Evolutionary conservation across 179 eudicot species (phyloP), one percentile per base, ranked within the genome.

Genomic region (Beta lomatogona): DNA sequence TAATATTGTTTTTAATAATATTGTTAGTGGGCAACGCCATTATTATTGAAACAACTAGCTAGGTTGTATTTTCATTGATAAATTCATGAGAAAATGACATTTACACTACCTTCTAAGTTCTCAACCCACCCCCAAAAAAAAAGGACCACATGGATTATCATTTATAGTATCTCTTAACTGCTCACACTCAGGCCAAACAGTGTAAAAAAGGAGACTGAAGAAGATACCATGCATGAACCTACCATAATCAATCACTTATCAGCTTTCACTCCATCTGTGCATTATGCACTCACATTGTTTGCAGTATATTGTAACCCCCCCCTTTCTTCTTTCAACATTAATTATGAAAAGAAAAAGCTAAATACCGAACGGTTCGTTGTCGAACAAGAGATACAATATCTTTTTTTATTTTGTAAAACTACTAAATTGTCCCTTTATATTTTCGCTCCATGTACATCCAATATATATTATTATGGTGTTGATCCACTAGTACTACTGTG

Each of bases 151-250:
- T 9, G 61, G 44, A 57, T 10, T 7, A 44, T 54, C n/a, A 74
- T 75, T 76, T 72, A 48, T 76, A 77, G 53, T 48, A 28, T 71
- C 71, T 71, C 71, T 64, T 41, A 80, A 74, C 80, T 81, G 82
- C 77, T 80, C 86, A 84, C 86, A 76, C 81, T 84, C 74, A 65
- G 64, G 74, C 76, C 59, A 61, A 76, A 82, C 76, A 82, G 76
- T 81, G 67, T 13, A 72, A 65, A 63, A 36, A 48, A 48, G 21
- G 66, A 22, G 79, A 65, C 19, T 58, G 8, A 54, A 46, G 80
- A 80, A 84, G 69, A 80, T 79, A 73, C 77, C 80, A 80, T 85
- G 87, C 84, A 84, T 81, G 82, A 81, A 81, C 82, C 84, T 77
- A 25, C 79, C 75, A 44, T 75, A 53, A 54, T 41, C 76, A 25